Conservation (phyloP, 2,329 filamentous ascomycete genomes). For the Thyridium curvatum region DNA sequence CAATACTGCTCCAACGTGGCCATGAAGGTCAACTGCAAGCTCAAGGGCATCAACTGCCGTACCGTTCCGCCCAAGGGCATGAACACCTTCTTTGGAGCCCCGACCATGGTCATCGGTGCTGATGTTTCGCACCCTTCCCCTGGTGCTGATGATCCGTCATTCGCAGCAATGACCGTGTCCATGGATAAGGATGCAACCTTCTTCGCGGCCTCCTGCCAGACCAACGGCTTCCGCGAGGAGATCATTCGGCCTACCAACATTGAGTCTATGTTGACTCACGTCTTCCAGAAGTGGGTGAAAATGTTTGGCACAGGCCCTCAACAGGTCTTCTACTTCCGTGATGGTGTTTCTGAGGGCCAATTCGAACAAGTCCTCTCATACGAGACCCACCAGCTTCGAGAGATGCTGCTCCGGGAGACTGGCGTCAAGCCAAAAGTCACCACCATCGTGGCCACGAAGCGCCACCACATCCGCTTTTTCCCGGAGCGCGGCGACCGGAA, state of each 20-base stretch:
- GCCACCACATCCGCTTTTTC: conserved; percentile 92
- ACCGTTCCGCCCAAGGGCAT: conserved; percentile 18
- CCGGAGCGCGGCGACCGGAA: conserved; percentile 68
- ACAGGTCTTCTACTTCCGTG: conserved; percentile 88
- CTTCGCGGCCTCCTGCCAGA: conserved; percentile 74
- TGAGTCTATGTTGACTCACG: conserved; percentile 54
- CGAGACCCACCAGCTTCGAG: conserved; percentile 70
- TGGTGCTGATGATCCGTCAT: conserved; percentile 61
- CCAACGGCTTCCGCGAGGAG: conserved; percentile 77
- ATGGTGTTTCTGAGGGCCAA: conserved; percentile 85
- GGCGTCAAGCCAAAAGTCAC: conserved; percentile 58
- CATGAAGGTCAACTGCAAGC: conserved; percentile 96
- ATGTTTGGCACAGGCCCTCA: conserved; percentile 51
- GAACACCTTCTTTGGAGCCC: conserved; percentile 33
- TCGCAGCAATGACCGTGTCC: conserved; percentile 83
- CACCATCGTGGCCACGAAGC: conserved; percentile 84
- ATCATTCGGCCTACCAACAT: conserved; percentile 67
- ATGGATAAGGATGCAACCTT: conserved; percentile 64
- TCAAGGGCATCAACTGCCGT: conserved; percentile 71
- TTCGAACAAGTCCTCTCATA: conserved; percentile 71
- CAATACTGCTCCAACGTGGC: conserved; percentile 92
- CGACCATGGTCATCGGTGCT: conserved; percentile 81
- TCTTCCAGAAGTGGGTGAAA: conserved; percentile 59
- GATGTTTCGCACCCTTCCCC: conserved; percentile 84
- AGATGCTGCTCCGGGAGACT: conserved; percentile 38